Conservation (phyloP, 176 grass and related monocot species). For the Areca catechu region DNA sequence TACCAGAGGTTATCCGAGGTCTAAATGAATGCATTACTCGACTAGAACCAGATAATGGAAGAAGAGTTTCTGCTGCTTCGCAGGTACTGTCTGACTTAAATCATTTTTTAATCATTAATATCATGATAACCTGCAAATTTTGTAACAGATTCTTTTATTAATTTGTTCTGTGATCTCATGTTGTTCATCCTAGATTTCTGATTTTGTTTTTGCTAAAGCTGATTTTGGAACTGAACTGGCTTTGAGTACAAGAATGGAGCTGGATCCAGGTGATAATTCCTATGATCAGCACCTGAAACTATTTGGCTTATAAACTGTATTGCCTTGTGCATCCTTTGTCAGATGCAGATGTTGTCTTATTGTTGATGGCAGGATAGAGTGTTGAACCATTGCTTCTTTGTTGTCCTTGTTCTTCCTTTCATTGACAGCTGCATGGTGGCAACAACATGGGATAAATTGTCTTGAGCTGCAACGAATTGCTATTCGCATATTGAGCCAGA, state of each 20-base stretch:
- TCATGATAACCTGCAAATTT: neutral
- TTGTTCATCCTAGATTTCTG: conserved; percentile 18
- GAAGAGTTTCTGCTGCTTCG: conserved; percentile 25
- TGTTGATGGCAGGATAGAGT: no score
- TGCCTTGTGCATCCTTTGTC: no score
- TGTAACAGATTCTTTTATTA: neutral
- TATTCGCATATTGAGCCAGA: conserved; percentile 23
- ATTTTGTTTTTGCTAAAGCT: conserved; percentile 33
- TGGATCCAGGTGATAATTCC: conserved; percentile 19
- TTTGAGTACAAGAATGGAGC: conserved; percentile 22
- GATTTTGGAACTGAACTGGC: conserved; percentile 30
- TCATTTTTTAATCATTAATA: neutral
- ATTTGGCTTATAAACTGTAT: no score
- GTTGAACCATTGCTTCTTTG: neutral
- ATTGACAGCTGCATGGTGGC: conserved; percentile 27
- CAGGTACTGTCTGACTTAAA: conserved; percentile 3
- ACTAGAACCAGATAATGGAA: conserved; percentile 18
- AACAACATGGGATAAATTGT: conserved; percentile 30
- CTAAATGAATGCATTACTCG: conserved; percentile 31
- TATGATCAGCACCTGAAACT: neutral
- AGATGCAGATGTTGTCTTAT: no score
- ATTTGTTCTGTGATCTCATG: neutral
- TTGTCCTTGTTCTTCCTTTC: neutral
- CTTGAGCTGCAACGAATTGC: conserved; percentile 21
- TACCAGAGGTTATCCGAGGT: conserved; percentile 26